Base-by-base conservation (phyloP, 768 basidiomycete species). In the Collybia nuda region DNA sequence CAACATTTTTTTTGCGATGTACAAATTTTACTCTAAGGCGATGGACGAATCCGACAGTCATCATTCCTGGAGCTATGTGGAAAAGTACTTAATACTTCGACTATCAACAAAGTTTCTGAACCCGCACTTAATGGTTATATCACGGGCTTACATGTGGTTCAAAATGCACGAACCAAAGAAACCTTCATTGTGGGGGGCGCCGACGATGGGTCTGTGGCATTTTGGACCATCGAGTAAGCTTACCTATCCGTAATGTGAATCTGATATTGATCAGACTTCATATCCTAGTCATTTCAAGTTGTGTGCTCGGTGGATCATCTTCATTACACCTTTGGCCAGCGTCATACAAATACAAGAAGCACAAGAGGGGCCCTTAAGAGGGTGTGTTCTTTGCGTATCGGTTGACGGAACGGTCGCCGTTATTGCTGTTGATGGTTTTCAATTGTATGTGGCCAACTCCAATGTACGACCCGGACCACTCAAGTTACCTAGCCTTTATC, bases 331-430 rank as follows among this genome's bases (percentile, higher is more conserved):
- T 1, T 75, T 97, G 9, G 56, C 64, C 8, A 68, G 75, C 12
- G 82, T 89, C 19, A 67, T 88, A 1, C 76, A 81, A 51, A 69
- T 91, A 36, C 68, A 71, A 6, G 72, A 78, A 24, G 77, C 80
- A 17, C 67, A 69, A 14, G 71, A 71, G 2, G 84, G 85, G 0
- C 75, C 83, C 5, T 62, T 95, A 19, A 74, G 75, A 40, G 88
- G 84, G 2, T 88, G 86, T 61, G 69, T 82, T 2, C 62, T 96
- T 9, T 93, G 90, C 58, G 64, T 91, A 6, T 81, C 93, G 1
- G 61, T 71, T 23, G 90, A 93, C 58, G 92, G 93, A 1, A 92
- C 93, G 2, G 80, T 94, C 52, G 92, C 85, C 0, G 78, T 92
- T n/a, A 76, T 98, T 48, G 78, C 73, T 0, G 65, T 91, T 8